Percentiles rank a stretch among this genome's conserved stretches.
These are phyloP conservation scores for Penicillium digitatum DNA, from an alignment of 2,329 filamentous ascomycete genomes.

Conservation along the genomic window DNA sequence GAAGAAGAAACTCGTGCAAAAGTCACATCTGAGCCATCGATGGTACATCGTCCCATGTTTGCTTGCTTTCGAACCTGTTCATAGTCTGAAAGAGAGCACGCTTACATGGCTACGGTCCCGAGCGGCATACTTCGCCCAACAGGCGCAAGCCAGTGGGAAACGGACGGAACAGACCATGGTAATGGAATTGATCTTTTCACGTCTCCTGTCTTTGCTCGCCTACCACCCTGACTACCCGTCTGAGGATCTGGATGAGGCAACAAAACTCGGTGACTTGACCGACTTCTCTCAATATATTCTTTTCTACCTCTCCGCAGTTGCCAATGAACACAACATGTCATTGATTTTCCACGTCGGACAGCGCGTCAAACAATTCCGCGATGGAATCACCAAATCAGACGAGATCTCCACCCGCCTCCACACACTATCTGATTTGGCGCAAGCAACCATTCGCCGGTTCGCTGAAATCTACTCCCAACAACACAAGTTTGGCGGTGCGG, in stretches of 20 bases:
- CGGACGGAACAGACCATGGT: slow-evolving; percentile 55
- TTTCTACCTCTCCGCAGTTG: slow-evolving; percentile 79
- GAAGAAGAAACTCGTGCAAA: slow-evolving; percentile 61
- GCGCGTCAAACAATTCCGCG: slow-evolving; percentile 82
- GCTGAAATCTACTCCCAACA: slow-evolving; percentile 79
- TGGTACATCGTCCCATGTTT: slow-evolving; percentile 91
- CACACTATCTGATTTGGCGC: slow-evolving; percentile 80
- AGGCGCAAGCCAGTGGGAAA: slow-evolving; percentile 36
- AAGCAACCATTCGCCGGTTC: slow-evolving; percentile 76
- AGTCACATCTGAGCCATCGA: slow-evolving; percentile 69
- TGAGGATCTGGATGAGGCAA: slow-evolving; percentile 34
- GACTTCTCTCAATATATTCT: slow-evolving; percentile 86
- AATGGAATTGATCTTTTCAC: slow-evolving; percentile 76
- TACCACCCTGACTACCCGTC: slow-evolving; percentile 83
- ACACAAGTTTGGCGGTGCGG: slow-evolving; percentile 42
- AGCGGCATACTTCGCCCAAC: slow-evolving; percentile 59
- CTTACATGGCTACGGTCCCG: slow-evolving; percentile 88
- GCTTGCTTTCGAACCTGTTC: slow-evolving; percentile 80
- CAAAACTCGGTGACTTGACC: slow-evolving; percentile 58
- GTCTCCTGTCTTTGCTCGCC: slow-evolving; percentile 80
- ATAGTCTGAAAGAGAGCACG: slow-evolving; percentile 67
- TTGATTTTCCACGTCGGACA: slow-evolving; percentile 90
- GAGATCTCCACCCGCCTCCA: slow-evolving; percentile 59
- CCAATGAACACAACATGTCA: slow-evolving; percentile 79
- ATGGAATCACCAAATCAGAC: slow-evolving; percentile 63